Evolutionary conservation across 192 early-diverging fungal genomes (phyloP).

Genomic region (Radiomyces spectabilis): DNA sequence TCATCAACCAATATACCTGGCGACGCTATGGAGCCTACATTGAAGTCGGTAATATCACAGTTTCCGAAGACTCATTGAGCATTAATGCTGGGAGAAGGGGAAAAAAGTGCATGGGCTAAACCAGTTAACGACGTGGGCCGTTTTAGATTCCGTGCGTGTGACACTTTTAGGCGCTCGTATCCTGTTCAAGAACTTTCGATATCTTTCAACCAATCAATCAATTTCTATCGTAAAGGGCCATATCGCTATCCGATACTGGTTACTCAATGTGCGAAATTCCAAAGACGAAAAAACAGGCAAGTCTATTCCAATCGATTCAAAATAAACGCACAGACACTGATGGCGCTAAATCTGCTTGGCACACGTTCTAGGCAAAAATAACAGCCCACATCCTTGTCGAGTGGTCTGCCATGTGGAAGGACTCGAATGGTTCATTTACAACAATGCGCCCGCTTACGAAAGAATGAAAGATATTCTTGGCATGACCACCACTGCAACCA

Average conservation of each 20-base stretch:
- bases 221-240: slow-evolving; percentile 65
- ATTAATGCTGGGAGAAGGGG: too few relatives aligned
- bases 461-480: slow-evolving; percentile 37
- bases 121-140: too few relatives aligned
- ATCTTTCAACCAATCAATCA: slow-evolving; percentile 63
- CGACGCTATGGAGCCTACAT: slow-evolving; percentile 54
- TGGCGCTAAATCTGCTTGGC: neutral
- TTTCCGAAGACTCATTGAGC: too few relatives aligned
- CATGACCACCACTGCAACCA: slow-evolving; percentile 22
- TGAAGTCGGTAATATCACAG: slow-evolving; percentile 61
- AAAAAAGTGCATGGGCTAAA: too few relatives aligned
- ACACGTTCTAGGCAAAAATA: neutral
- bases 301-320: too few relatives aligned
- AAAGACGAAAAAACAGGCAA: slow-evolving; percentile 18
- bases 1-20: slow-evolving; percentile 65
- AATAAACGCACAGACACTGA: too few relatives aligned
- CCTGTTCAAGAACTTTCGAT: slow-evolving; percentile 70
- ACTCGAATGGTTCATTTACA: slow-evolving; percentile 78
- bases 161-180: slow-evolving; percentile 65
- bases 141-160: slow-evolving; percentile 65
- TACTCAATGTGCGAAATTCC: slow-evolving; percentile 44
- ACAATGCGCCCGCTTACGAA: slow-evolving; percentile 66
- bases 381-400: slow-evolving; percentile 37
- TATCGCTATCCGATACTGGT: slow-evolving; percentile 68
- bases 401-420: slow-evolving; percentile 63